Percentiles rank a stretch among this genome's conserved stretches.
Conservation (phyloP, 805 yeast genomes). For the Candida gorgasii region DNA sequence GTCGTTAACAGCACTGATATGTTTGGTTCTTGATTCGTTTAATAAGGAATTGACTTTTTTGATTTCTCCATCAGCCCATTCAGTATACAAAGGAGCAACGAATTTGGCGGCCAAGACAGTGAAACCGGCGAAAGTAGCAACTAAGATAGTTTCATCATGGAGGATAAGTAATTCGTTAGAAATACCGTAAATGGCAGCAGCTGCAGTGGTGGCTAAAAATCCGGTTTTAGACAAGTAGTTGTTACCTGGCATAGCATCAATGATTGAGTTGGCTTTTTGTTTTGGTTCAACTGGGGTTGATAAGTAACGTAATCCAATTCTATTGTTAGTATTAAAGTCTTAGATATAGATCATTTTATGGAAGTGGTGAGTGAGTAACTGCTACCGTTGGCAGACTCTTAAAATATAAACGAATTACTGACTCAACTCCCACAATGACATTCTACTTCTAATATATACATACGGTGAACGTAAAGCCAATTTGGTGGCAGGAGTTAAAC, state of each 20-base stretch:
- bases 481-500: constrained; percentile 40
- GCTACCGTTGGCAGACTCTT: no score
- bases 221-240: constrained; percentile 88
- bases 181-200: constrained; percentile 91
- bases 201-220: constrained; percentile 89
- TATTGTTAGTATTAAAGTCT: constrained; percentile 37
- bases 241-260: constrained; percentile 93
- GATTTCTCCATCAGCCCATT: constrained; percentile 87
- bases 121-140: constrained; percentile 78
- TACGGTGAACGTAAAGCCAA: constrained; percentile 47
- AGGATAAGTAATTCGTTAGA: constrained; percentile 90
- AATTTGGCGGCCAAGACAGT: constrained; percentile 75
- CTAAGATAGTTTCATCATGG: constrained; percentile 90
- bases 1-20: constrained; percentile 87
- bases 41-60: constrained; percentile 77
- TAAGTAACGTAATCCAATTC: constrained; percentile 64
- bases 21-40: constrained; percentile 86
- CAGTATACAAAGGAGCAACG: constrained; percentile 92
- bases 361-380: no score
- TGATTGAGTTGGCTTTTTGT: constrained; percentile 84
- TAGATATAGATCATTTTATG: no score
- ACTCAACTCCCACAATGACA: not conserved
- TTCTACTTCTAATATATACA: no score
- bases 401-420: no score
- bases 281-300: constrained; percentile 82